phyloP scores from a whole-genome alignment of 2,329 filamentous ascomycete genomes.

The Sporothrix variecibatus region DNA sequence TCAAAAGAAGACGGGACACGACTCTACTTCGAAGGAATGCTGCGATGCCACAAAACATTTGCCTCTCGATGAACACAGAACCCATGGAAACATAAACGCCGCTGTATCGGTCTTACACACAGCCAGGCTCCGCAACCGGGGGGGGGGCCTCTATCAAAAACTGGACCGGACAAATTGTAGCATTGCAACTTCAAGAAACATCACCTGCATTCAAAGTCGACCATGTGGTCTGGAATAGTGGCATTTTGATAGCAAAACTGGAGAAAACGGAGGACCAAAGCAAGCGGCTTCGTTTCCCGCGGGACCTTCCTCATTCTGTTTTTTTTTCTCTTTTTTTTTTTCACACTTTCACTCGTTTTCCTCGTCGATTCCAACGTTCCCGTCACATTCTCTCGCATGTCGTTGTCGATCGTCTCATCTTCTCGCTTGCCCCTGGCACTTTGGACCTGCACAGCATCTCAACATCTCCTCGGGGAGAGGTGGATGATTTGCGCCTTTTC shows the following conservation, averaged over 20 bases:
- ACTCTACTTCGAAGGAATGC: neutral
- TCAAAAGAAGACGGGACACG: neutral
- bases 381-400: neutral
- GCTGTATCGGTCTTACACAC: neutral
- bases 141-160: neutral
- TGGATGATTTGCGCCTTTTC: neutral
- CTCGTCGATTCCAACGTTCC: neutral
- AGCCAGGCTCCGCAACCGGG: too few species aligned
- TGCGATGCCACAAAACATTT: neutral
- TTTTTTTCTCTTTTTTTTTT: neutral
- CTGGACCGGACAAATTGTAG: neutral
- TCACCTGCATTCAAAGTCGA: neutral
- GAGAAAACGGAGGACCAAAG: neutral
- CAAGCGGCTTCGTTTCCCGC: neutral
- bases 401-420: neutral
- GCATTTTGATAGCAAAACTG: neutral
- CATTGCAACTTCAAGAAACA: neutral
- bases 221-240: neutral
- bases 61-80: neutral
- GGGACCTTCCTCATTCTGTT: neutral
- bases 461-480: neutral
- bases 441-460: neutral
- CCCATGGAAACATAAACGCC: neutral
- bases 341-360: too few species aligned
- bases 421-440: neutral